Conservation (phyloP, 371 early-diverging fungal genomes). For the Mucor indicus region DNA sequence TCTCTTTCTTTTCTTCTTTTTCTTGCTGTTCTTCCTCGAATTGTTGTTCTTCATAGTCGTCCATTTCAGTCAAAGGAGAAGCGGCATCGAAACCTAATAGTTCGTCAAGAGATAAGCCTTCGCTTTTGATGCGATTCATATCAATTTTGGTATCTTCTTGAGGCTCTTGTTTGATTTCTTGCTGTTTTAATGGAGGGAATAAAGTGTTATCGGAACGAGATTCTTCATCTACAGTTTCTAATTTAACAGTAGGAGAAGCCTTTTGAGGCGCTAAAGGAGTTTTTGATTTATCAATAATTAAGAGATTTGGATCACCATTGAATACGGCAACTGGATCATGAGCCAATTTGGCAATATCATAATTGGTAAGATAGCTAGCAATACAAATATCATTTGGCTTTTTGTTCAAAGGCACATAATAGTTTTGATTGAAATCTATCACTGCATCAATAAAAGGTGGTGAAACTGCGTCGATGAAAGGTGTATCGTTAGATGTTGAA, state of each 20-base stretch:
- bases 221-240: conserved; percentile 4
- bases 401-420: conserved; percentile 3
- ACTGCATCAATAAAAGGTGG: conserved; percentile 11
- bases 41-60: background rate
- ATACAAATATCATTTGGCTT: conserved; percentile 2
- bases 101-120: background rate
- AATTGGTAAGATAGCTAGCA: conserved; percentile 8
- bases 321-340: conserved; percentile 9
- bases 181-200: conserved; percentile 9
- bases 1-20: background rate
- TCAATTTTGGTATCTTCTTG: conserved; percentile 7
- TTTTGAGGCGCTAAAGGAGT: background rate
- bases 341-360: conserved; percentile 4
- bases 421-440: conserved; percentile 9
- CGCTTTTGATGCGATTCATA: conserved; percentile 16
- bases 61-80: conserved; percentile 9
- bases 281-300: conserved; percentile 24
- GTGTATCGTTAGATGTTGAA: conserved; percentile 9
- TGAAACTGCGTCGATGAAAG: conserved; percentile 7
- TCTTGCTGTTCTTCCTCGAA: background rate
- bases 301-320: conserved; percentile 19
- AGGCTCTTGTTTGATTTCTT: background rate
- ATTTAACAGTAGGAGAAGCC: conserved; percentile 7
- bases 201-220: conserved; percentile 1
- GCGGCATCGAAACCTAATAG: conserved; percentile 3